Percentiles rank a stretch among this genome's conserved stretches.
Evolutionary conservation across 2,329 filamentous ascomycete genomes (phyloP).

Genomic region (Chrysoporthe austroafricana): DNA sequence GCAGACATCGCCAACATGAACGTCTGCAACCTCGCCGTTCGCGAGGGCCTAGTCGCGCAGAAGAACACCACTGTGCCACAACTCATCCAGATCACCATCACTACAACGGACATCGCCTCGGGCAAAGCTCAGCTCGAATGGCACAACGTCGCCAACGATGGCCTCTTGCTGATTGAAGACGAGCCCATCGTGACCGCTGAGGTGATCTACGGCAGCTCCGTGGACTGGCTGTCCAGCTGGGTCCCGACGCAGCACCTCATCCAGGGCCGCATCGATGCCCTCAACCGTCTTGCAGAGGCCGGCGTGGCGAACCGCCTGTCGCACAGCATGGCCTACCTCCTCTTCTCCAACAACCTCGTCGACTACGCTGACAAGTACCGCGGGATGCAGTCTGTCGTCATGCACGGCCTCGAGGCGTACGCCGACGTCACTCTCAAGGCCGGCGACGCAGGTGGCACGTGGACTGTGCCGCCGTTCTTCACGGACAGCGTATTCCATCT

Average conservation of each 20-base stretch:
- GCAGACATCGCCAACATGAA: conserved; percentile 40
- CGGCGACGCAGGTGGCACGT: conserved; percentile 35
- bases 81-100: conserved; percentile 37
- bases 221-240: conserved; percentile 59
- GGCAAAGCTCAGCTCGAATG: conserved; percentile 49
- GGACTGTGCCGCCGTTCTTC: conserved; percentile 46
- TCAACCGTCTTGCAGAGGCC: conserved; percentile 53
- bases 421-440: conserved; percentile 33
- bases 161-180: conserved; percentile 22
- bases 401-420: conserved; percentile 36
- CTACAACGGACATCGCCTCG: conserved; percentile 48
- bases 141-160: conserved; percentile 43
- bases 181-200: conserved; percentile 53
- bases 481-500: conserved; percentile 45
- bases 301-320: conserved; percentile 64
- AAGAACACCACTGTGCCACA: conserved; percentile 37
- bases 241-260: conserved; percentile 61
- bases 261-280: conserved; percentile 49
- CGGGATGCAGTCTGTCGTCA: conserved; percentile 35
- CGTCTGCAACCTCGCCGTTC: conserved; percentile 44
- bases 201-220: conserved; percentile 54
- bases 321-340: conserved; percentile 44
- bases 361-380: conserved; percentile 35
- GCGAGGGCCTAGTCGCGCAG: conserved; percentile 40
- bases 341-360: conserved; percentile 34